Base-by-base conservation (phyloP, 1,284 basidiomycete genomes). In the Puccinia horiana region DNA sequence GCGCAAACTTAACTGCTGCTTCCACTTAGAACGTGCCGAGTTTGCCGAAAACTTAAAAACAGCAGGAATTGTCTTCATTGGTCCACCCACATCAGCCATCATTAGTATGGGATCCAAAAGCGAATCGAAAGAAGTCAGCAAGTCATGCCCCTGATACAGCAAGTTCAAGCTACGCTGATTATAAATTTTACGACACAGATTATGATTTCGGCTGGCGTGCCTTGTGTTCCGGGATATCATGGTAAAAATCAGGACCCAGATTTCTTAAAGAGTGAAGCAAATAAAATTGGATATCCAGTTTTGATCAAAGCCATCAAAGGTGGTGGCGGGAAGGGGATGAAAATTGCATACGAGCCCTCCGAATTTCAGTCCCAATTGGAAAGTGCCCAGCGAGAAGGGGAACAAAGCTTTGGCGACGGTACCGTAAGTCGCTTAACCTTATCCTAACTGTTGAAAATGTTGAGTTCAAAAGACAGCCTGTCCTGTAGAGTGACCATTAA, bases 181-280 rank as follows among this genome's bases (percentile, higher is more conserved):
- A 94, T 94, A 88, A 93, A 92, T 32, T 32, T 23, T 52, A 3
- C 12, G 54, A 52, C 3, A 29, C 37, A 80, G 83, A 97, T 97
- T 87, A 97, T 98, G 96, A 90, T 90, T 42, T 89, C 90, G 83
- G 96, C 95, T 75, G 92, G 92, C 0, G 96, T 98, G 0, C 95
- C 95, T 0, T 96, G 95, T 86, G 93, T 98, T 1, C 95, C 96
- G 61, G 95, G 93, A 12, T 96, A 95, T 87, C 93, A 96, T 84
- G 92, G 92, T 23, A 86, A 89, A 0, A 90, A 93, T 52, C 94
- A 96, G 87, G 90, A 92, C 83, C 90, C 91, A 0, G 86, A 88
- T 5, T 90, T 90, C 83, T 89, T 95, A 23, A 90, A 90, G 52
- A 84, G 88, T 26, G 90, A 93, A 85, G 92, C 94, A 0, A 88